Percentiles rank a stretch among this genome's conserved stretches.
Evolutionary conservation across 1,139 yeast species (phyloP).

Genomic region (Petasospora fabianii): DNA sequence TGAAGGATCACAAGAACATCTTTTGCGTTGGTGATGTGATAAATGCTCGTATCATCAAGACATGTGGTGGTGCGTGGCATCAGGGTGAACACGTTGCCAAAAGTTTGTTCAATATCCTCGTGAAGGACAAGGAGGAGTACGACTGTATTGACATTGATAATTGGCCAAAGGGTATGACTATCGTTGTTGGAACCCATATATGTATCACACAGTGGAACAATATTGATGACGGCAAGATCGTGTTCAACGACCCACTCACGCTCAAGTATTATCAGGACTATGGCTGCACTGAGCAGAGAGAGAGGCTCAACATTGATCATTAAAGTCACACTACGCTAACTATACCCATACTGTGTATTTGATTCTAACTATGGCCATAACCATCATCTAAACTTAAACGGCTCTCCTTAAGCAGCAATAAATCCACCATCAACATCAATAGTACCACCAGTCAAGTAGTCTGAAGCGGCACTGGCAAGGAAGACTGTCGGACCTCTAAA

Average conservation of each 20-base stretch:
- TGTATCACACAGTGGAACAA: conserved; percentile 22
- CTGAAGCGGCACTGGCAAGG: conserved; percentile 46
- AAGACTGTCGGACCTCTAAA: conserved; percentile 54
- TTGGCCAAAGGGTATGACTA: conserved; percentile 25
- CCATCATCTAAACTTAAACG: not conserved
- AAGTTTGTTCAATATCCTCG: conserved; percentile 16
- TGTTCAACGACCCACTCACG: conserved; percentile 13
- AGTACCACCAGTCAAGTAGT: conserved; percentile 51
- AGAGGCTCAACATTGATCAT: conserved; percentile 10
- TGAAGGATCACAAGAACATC: conserved; percentile 24
- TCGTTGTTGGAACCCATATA: conserved; percentile 24
- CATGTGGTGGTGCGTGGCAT: conserved; percentile 27
- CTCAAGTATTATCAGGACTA: conserved; percentile 22
- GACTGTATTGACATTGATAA: conserved; percentile 14
- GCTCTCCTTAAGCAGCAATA: conserved; percentile 13
- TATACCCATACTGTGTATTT: no score
- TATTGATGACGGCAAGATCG: conserved; percentile 23
- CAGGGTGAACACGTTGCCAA: conserved; percentile 23
- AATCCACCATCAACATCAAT: conserved; percentile 59
- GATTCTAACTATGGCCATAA: no score
- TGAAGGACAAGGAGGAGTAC: conserved; percentile 13
- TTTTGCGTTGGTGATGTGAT: conserved; percentile 31
- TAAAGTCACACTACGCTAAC: not conserved
- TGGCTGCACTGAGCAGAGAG: conserved; percentile 18
- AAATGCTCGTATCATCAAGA: conserved; percentile 24